A percentile compares a stretch with the other conserved stretches of the same genome.
These are phyloP conservation scores for Trichoderma asperelloides DNA, from an alignment of 495 filamentous ascomycete species.

Conservation along the genomic window DNA sequence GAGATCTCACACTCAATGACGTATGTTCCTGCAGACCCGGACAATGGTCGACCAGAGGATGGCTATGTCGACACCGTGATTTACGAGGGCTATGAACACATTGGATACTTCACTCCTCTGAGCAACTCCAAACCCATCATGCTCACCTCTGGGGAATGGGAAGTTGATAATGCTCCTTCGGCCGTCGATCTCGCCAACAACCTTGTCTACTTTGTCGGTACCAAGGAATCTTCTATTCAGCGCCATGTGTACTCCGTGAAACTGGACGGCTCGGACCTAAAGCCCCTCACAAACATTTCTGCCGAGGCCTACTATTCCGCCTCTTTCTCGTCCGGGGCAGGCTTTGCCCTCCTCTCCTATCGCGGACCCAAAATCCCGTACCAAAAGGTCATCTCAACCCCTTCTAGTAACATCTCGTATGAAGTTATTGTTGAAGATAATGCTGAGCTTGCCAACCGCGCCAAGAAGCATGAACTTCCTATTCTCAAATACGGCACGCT, in stretches of 20 bases:
- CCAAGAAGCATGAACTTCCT: slow-evolving; percentile 71
- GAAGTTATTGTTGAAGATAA: slow-evolving; percentile 74
- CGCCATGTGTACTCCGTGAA: slow-evolving; percentile 86
- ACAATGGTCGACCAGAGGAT: slow-evolving; percentile 66
- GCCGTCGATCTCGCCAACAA: slow-evolving; percentile 79
- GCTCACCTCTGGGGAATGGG: slow-evolving; percentile 85
- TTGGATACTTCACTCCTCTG: slow-evolving; percentile 90
- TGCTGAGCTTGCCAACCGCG: slow-evolving; percentile 52
- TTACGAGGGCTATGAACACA: slow-evolving; percentile 77
- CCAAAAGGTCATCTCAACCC: slow-evolving; percentile 84
- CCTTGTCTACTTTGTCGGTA: slow-evolving; percentile 82
- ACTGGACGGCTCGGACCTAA: slow-evolving; percentile 63
- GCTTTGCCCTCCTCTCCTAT: slow-evolving; percentile 77
- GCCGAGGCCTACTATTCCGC: slow-evolving; percentile 72
- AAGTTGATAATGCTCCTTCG: slow-evolving; percentile 82
- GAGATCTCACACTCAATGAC: slow-evolving; percentile 82
- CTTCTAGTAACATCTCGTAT: slow-evolving; percentile 52
- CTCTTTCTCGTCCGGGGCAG: slow-evolving; percentile 75
- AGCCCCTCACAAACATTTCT: slow-evolving; percentile 64
- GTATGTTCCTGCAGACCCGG: slow-evolving; percentile 77
- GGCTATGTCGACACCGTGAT: slow-evolving; percentile 93
- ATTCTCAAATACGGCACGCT: slow-evolving; percentile 79
- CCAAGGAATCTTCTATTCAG: slow-evolving; percentile 78
- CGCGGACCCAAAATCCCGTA: slow-evolving; percentile 79
- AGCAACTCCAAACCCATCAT: slow-evolving; percentile 71